Evolutionary conservation across 805 yeast species (phyloP).

Genomic region (Ogataea glucozyma): DNA sequence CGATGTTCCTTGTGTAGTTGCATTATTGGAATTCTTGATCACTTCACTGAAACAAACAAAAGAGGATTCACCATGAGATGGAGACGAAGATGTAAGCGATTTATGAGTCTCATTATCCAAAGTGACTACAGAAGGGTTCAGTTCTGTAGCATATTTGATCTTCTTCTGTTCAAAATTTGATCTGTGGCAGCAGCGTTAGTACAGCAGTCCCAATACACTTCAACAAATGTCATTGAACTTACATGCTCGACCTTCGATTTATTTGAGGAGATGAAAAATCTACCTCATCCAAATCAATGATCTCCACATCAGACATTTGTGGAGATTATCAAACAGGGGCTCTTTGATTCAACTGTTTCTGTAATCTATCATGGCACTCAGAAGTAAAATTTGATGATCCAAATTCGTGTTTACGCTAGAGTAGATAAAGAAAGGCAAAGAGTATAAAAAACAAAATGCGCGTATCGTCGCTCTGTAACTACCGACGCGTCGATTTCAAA

Average conservation of each 20-base stretch:
- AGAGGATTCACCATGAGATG: neutral
- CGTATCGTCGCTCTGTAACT: slow-evolving; percentile 1
- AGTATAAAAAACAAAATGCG: neutral
- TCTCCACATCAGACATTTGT: slow-evolving; percentile 11
- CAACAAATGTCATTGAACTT: neutral
- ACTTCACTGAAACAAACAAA: neutral
- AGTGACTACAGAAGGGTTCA: neutral
- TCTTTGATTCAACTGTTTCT: too few relatives aligned
- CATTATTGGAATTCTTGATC: neutral
- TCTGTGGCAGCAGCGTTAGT: slow-evolving; percentile 6
- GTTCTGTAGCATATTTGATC: neutral
- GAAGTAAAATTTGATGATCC: too few relatives aligned
- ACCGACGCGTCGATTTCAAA: slow-evolving; percentile 1
- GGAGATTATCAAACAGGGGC: too few relatives aligned
- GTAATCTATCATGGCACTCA: too few relatives aligned
- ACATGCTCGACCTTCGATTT: neutral
- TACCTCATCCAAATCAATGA: slow-evolving; percentile 9
- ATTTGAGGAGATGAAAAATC: slow-evolving; percentile 8
- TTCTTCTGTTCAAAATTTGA: neutral
- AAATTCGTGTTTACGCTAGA: neutral
- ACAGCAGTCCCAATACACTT: neutral
- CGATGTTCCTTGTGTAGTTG: neutral
- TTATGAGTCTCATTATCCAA: neutral
- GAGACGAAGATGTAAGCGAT: neutral
- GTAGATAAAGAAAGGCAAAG: slow-evolving; percentile 5